Evolutionary conservation across 345 rosid genomes (phyloP).

Genomic region (Arabis alpina): DNA sequence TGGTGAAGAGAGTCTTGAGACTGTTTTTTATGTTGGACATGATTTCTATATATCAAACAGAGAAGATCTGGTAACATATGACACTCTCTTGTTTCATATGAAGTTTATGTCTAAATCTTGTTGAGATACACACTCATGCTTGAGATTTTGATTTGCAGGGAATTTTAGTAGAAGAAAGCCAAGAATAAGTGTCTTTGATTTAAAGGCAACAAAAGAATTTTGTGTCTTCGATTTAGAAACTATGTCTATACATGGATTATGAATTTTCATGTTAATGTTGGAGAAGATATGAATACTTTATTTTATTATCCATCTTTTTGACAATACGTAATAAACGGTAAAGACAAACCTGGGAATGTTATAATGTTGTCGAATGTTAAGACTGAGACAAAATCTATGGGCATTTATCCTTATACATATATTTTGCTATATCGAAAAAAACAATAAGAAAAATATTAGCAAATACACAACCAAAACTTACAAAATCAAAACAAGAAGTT

Average conservation of each 20-base stretch:
- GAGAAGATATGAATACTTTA: no score
- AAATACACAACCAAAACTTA: no score
- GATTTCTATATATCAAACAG: conserved; percentile 34
- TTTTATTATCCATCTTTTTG: no score
- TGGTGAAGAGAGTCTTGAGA: conserved; percentile 56
- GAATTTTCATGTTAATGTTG: background rate
- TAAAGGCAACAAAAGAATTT: background rate
- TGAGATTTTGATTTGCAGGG: conserved; percentile 30
- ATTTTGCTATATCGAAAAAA: no score
- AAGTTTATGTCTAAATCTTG: background rate
- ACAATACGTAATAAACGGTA: no score
- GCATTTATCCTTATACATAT: no score
- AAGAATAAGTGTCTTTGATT: background rate
- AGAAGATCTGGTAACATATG: conserved; percentile 28
- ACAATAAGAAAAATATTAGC: no score
- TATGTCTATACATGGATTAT: conserved; percentile 23
- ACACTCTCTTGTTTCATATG: conserved; percentile 2
- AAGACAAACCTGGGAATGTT: no score
- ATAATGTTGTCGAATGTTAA: no score
- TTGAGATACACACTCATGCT: conserved; percentile 14
- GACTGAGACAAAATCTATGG: no score
- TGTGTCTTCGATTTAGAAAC: background rate
- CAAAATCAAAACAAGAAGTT: no score
- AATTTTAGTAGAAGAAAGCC: conserved; percentile 27
- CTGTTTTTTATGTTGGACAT: conserved; percentile 33